Conservation (phyloP, 164 flowering plant species). For the Tinospora cordifolia region DNA sequence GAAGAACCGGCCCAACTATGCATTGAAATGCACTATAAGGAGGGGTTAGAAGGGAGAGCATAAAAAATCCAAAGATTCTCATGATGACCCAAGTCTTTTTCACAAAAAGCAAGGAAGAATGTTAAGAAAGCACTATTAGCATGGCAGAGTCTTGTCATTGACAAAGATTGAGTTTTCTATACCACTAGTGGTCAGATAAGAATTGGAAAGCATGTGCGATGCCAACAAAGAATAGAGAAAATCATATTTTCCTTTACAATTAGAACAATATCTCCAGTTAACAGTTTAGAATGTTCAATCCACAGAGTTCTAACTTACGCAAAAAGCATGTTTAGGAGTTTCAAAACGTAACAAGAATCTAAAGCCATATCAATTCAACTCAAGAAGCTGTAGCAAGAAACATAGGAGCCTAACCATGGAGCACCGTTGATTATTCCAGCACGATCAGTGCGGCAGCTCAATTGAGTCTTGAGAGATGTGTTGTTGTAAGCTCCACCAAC, state of each 20-base stretch:
- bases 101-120: background rate
- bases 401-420: slow-evolving; percentile 55
- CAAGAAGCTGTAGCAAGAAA: background rate
- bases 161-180: too few species aligned
- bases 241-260: background rate
- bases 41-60: too few species aligned
- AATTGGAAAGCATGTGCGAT: background rate
- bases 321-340: background rate
- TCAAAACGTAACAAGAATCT: background rate
- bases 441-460: slow-evolving; percentile 79
- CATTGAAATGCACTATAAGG: too few species aligned
- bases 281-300: background rate
- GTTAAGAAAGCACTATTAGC: too few species aligned
- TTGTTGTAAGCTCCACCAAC: slow-evolving; percentile 84
- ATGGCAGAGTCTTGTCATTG: too few species aligned
- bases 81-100: too few species aligned
- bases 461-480: slow-evolving; percentile 48
- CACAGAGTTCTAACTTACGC: too few species aligned
- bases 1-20: too few species aligned
- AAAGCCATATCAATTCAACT: background rate
- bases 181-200: too few species aligned
- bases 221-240: background rate
- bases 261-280: background rate
- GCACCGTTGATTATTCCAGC: slow-evolving; percentile 77
- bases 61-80: too few species aligned